Base-by-base conservation (phyloP, 2,329 filamentous ascomycete species). In the Sarocladium strictum region DNA sequence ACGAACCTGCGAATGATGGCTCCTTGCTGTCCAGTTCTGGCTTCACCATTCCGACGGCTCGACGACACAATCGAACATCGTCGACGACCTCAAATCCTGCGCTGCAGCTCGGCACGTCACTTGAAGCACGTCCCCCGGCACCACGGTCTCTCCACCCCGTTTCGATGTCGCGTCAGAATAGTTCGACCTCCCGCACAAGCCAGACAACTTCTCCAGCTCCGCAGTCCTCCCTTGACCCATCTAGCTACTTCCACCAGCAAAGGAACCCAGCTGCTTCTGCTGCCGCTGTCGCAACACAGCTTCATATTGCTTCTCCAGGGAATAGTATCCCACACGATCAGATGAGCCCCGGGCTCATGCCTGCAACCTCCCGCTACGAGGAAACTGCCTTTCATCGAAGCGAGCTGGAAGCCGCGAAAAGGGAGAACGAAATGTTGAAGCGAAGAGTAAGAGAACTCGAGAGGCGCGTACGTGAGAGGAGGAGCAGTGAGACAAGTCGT, bases 341-440 rank as follows among this genome's bases (percentile, higher is more conserved):
- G 61, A 65, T 78, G 23, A 82, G 79, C 11, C 80, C 80, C 0
- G 74, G 76, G 2, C 66, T 83, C 24, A 69, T 86, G 59, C 76
- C 78, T 2, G 80, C 76, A 2, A 85, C 82, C 0, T 67, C 74
- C 11, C 76, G 83, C 12, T 85, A 84, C 63, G 84, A 86, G 59
- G 84, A 87, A 66, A 80, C 80, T 1, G 78, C 77, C 0, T 78
- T 76, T 56, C 82, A 81, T 61, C 74, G 83, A 3, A 72, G 76
- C 35, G 84, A 87, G 63, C 70, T 87, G 0, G 84, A 87, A 23
- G 69, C 62, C 4, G 79, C 81, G 37, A 86, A 84, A 69, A 73
- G 76, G 47, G 84, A 87, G 67, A 87, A 87, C 57, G 84, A 87
- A 53, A 65, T 67, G 0, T 68, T 87, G 45, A 84, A 83, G 71